phyloP scores from a whole-genome alignment of 202 grass and related monocot species.

The Zizania palustris region DNA sequence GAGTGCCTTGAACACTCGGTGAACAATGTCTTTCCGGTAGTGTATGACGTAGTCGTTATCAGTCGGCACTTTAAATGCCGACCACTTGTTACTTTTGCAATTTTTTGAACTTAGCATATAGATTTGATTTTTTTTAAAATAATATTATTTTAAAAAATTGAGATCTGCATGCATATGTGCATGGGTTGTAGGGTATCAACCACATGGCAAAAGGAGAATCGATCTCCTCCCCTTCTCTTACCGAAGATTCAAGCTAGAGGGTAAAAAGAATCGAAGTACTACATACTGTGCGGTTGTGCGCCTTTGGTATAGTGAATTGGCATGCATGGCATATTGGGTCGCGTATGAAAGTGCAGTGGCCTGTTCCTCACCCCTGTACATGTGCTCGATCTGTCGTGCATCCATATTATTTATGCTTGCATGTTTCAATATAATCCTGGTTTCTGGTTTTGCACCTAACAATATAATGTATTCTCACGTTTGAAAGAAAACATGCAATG shows the following conservation, averaged over 20 bases:
- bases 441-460: constrained; percentile 52
- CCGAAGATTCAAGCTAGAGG: constrained; percentile 36
- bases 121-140: no score
- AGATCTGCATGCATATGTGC: not conserved
- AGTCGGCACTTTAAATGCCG: no score
- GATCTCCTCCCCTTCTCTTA: constrained; percentile 24
- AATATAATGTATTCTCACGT: constrained; percentile 16
- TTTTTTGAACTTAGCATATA: no score
- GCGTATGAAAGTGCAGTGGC: constrained; percentile 21
- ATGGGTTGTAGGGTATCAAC: constrained; percentile 21
- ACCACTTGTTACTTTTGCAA: no score
- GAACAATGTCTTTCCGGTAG: no score
- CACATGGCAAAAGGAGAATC: constrained; percentile 40
- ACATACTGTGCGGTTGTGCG: constrained; percentile 29
- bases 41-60: no score
- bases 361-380: not conserved
- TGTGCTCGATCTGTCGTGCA: not conserved
- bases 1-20: no score
- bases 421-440: constrained; percentile 22
- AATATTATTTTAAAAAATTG: no score
- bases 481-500: no score
- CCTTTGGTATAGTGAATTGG: constrained; percentile 37
- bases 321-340: constrained; percentile 9
- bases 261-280: not conserved
- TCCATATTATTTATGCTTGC: not conserved